Percentiles rank a stretch among this genome's conserved stretches.
phyloP scores from a whole-genome alignment of 371 early-diverging fungal species.

The Lichtheimia ornata region DNA sequence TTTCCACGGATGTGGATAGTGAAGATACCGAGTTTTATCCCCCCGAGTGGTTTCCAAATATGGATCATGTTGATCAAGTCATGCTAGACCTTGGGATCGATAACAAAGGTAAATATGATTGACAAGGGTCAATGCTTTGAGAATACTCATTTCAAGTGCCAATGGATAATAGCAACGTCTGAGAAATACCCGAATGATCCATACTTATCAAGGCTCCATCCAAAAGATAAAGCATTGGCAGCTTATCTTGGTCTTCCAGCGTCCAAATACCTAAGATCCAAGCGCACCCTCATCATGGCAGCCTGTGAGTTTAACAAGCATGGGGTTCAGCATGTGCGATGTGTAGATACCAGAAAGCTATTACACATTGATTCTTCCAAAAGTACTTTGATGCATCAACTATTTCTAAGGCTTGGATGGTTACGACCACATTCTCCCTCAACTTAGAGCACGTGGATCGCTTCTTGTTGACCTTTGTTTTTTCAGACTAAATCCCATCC shows the following conservation, averaged over 20 bases:
- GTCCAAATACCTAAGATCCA: constrained; percentile 62
- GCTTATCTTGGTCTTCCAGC: constrained; percentile 65
- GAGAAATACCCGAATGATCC: constrained; percentile 24
- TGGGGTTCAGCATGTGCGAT: constrained; percentile 54
- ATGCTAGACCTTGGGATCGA: constrained; percentile 6
- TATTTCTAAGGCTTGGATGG: too few relatives aligned
- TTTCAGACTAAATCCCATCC: too few relatives aligned
- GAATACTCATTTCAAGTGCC: neutral
- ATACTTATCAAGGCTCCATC: constrained; percentile 46
- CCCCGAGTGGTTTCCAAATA: constrained; percentile 15
- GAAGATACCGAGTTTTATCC: constrained; percentile 18
- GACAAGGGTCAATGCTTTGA: too few relatives aligned
- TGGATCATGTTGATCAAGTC: constrained; percentile 15
- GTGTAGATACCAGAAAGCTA: constrained; percentile 65
- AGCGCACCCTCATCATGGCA: constrained; percentile 55
- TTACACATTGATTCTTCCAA: constrained; percentile 55
- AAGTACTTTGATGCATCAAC: too few relatives aligned
- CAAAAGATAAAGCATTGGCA: constrained; percentile 54
- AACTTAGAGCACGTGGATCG: too few relatives aligned
- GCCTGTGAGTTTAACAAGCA: constrained; percentile 37
- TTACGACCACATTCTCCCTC: neutral
- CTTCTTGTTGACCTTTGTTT: too few relatives aligned
- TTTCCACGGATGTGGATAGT: constrained; percentile 19
- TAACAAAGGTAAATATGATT: constrained; percentile 17
- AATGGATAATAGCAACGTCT: neutral